Evolutionary conservation across 345 rosid genomes (phyloP), one percentile per base, ranked within the genome.

Genomic region (Rubroshorea leprosula): DNA sequence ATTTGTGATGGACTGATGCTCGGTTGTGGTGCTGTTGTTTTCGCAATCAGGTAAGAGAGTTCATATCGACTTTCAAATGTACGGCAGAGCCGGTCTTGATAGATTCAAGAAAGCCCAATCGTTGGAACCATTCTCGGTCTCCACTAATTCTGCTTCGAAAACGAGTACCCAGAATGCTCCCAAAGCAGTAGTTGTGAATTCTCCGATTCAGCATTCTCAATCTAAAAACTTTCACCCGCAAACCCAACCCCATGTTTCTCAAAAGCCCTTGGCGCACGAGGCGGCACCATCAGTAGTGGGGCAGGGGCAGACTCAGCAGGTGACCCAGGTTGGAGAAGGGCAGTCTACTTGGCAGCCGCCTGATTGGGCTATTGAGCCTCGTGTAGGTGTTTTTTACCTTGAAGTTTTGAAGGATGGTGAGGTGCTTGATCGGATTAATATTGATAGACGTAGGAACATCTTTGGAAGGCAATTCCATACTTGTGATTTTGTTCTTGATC

Each of bases 341-440:
- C 96, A 87, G 56, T 90, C 97, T 8, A 73, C 73, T 27, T 90
- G 97, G 97, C 85, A 79, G 70, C 96, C 94, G 6, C 97, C 97
- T 31, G 96, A 90, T 64, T 90, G 97, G 97, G 89, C 90, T 0
- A 83, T 83, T 24, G 97, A 93, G 77, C 99, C 97, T 51, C 84
- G 95, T 0, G 58, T 82, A 0, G 88, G 97, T n/a, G 87, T 89
- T 56, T 82, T 85, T 70, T 79, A 83, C 70, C 95, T 93, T 5
- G 87, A 93, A 26, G 91, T 93, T 53, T 46, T 93, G 68, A 93
- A 93, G 76, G 97, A 89, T 35, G 87, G 96, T 3, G 88, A 89
- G 65, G 80, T 85, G 72, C 88, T 89, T 51, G 96, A 87, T 62
- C 71, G 69, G 54, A 85, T 93, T 74, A 74, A 76, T 68, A 73